These are phyloP conservation scores for Lichtheimia ramosa DNA, from an alignment of 371 early-diverging fungal species.

Conservation along the genomic window DNA sequence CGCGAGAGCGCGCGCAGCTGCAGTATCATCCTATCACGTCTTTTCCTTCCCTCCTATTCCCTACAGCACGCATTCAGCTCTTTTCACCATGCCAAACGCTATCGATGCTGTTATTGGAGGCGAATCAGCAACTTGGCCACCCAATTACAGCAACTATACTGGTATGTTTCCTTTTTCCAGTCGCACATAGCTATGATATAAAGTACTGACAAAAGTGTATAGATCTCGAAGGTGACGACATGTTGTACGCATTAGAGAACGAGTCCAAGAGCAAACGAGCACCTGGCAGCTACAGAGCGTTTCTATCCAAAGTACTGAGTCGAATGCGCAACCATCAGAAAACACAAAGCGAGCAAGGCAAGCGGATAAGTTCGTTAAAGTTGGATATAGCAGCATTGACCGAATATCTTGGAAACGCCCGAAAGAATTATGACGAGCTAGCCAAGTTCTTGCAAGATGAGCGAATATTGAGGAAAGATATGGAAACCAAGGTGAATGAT, in stretches of 20 bases:
- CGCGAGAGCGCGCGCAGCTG: too few species aligned
- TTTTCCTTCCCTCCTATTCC: too few species aligned
- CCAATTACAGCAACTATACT: constrained; percentile 6
- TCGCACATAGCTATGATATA: background rate
- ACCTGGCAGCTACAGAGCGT: constrained; percentile 5
- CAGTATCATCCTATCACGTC: too few species aligned
- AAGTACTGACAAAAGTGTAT: background rate
- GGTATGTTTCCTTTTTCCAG: background rate
- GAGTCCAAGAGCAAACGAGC: constrained; percentile 6
- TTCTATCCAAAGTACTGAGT: background rate
- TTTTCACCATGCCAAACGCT: background rate
- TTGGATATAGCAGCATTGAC: background rate
- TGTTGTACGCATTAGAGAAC: background rate
- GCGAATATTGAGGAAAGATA: background rate
- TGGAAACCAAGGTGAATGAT: constrained; percentile 4
- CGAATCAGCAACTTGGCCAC: constrained; percentile 9
- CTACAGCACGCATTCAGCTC: background rate
- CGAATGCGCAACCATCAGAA: background rate
- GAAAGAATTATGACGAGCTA: constrained; percentile 4
- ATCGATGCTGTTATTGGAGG: too few species aligned
- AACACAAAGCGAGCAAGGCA: background rate
- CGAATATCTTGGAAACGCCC: background rate
- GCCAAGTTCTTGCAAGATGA: constrained; percentile 2
- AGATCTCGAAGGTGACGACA: constrained; percentile 1
- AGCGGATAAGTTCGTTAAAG: background rate